Percentiles rank a stretch among this genome's conserved stretches.
phyloP scores from a whole-genome alignment of 2,329 filamentous ascomycete genomes.

The Simplicillium sp. region DNA sequence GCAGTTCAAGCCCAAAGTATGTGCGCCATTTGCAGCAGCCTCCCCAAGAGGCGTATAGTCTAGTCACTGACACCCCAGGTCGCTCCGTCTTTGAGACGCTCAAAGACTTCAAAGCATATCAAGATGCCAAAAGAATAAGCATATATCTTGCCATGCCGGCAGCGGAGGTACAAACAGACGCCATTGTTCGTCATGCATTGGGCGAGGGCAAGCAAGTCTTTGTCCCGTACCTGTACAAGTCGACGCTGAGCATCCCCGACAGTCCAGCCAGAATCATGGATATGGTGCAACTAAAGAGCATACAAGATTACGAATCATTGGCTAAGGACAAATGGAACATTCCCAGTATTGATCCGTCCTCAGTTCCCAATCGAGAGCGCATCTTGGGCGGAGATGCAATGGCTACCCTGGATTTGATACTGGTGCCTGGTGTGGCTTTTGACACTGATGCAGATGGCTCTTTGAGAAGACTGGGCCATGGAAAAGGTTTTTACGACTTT shows the following conservation, averaged over 20 bases:
- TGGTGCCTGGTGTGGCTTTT: slow-evolving; percentile 91
- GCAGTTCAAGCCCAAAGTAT: slow-evolving; percentile 62
- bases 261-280: slow-evolving; percentile 73
- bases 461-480: slow-evolving; percentile 77
- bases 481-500: slow-evolving; percentile 94
- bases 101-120: slow-evolving; percentile 62
- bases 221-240: slow-evolving; percentile 77
- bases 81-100: slow-evolving; percentile 54
- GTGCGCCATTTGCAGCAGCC: slow-evolving; percentile 15
- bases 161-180: slow-evolving; percentile 75
- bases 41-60: background rate
- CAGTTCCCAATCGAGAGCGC: slow-evolving; percentile 58
- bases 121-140: slow-evolving; percentile 64
- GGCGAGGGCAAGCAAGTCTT: slow-evolving; percentile 73
- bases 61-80: slow-evolving; percentile 35
- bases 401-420: slow-evolving; percentile 66
- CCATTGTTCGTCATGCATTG: slow-evolving; percentile 75
- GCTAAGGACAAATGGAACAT: slow-evolving; percentile 85
- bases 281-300: slow-evolving; percentile 71
- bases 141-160: slow-evolving; percentile 90
- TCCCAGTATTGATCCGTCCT: slow-evolving; percentile 64
- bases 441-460: slow-evolving; percentile 48
- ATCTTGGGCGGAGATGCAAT: slow-evolving; percentile 55
- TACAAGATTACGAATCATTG: slow-evolving; percentile 70
- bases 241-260: slow-evolving; percentile 31